A percentile compares a stretch with the other conserved stretches of the same genome.
Conservation (phyloP, 2,329 filamentous ascomycete species). For the Fusarium miscanthi region DNA sequence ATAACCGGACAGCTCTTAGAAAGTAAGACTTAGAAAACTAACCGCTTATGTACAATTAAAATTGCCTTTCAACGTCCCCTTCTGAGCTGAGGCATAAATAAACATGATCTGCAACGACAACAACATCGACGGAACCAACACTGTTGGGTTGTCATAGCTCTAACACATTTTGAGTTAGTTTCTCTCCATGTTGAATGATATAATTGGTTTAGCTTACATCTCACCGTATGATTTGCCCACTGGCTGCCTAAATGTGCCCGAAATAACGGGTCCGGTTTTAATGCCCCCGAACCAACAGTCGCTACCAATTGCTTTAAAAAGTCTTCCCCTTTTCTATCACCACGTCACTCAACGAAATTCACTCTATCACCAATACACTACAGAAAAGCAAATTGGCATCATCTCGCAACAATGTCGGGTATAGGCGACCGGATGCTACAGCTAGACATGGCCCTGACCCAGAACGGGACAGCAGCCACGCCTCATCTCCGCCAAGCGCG, state of each 20-base stretch:
- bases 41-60: rapidly evolving
- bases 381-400: rapidly evolving
- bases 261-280: neutral
- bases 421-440: neutral
- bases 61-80: neutral
- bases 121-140: neutral
- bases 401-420: neutral
- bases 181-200: rapidly evolving
- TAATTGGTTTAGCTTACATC: neutral
- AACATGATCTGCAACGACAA: neutral
- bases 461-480: constrained; percentile 3
- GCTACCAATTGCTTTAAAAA: neutral
- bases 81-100: neutral
- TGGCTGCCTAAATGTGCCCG: neutral
- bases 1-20: rapidly evolving
- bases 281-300: neutral
- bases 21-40: rapidly evolving
- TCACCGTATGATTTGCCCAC: neutral
- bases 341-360: neutral
- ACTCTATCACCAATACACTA: rapidly evolving
- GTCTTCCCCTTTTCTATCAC: neutral
- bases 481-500: neutral
- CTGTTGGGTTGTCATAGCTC: neutral
- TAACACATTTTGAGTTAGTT: neutral
- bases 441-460: constrained; percentile 13